Evolutionary conservation across 495 filamentous ascomycete species (phyloP).

Genomic region (Aspergillus egyptiacus): DNA sequence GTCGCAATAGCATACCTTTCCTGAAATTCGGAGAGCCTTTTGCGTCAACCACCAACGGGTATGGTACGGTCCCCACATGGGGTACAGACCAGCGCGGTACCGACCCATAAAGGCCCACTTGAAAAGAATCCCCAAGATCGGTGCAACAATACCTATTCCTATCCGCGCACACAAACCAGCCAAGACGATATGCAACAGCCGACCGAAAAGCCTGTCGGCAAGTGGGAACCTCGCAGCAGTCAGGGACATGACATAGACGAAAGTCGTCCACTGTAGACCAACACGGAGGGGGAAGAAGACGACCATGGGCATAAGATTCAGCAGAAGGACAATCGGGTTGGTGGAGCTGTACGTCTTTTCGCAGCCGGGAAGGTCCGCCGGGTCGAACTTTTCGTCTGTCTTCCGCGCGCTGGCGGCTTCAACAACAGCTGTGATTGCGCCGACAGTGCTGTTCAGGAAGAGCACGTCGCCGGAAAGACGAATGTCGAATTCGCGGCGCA

Average conservation of each 20-base stretch:
- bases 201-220: background rate
- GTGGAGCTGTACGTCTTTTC: background rate
- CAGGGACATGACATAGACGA: background rate
- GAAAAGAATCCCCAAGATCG: background rate
- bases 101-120: background rate
- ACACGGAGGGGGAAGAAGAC: background rate
- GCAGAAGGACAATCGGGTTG: background rate
- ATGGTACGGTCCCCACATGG: slow-evolving; percentile 5
- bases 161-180: background rate
- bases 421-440: background rate
- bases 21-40: background rate
- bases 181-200: background rate
- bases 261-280: slow-evolving; percentile 1
- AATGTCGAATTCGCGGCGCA: slow-evolving; percentile 2
- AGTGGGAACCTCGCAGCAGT: background rate
- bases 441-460: background rate
- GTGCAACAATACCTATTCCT: background rate
- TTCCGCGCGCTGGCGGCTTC: background rate
- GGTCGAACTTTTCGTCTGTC: background rate
- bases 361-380: background rate
- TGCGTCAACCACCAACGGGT: slow-evolving; percentile 3
- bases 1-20: background rate
- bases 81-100: background rate
- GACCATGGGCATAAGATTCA: background rate
- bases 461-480: slow-evolving; percentile 3